Percentiles rank a stretch among this genome's conserved stretches.
phyloP scores from a whole-genome alignment of 2,329 filamentous ascomycete genomes.

The Ceratocystis harringtonii region DNA sequence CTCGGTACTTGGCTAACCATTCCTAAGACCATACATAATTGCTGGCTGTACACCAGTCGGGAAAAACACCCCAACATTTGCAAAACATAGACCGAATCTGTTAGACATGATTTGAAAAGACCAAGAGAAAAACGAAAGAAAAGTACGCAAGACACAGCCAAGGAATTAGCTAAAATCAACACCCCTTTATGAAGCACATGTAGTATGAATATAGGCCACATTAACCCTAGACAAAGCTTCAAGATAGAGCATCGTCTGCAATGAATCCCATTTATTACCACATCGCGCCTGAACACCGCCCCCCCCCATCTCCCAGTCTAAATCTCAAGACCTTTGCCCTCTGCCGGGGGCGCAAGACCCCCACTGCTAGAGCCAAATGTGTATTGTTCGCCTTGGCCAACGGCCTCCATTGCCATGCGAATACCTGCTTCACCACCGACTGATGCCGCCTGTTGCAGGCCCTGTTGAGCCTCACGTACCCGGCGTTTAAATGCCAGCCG shows the following conservation, averaged over 20 bases:
- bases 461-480: slow-evolving; percentile 67
- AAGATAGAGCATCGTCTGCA: not conserved
- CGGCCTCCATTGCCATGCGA: slow-evolving; percentile 33
- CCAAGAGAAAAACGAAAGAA: not conserved
- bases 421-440: slow-evolving; percentile 36
- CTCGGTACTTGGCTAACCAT: not conserved
- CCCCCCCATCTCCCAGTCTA: not conserved
- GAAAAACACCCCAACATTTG: not conserved
- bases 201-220: not conserved
- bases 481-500: slow-evolving; percentile 78
- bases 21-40: too few relatives aligned
- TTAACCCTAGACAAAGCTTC: not conserved
- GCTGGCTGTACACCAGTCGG: too few relatives aligned
- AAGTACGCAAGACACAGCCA: not conserved
- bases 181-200: not conserved
- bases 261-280: not conserved
- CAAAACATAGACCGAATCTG: not conserved
- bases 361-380: slow-evolving; percentile 31
- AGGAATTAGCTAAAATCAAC: not conserved
- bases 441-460: slow-evolving; percentile 41
- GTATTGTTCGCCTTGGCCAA: slow-evolving; percentile 37
- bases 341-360: slow-evolving; percentile 8
- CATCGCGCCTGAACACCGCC: not conserved
- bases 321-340: slow-evolving; percentile 15
- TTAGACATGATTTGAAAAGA: not conserved